Base-by-base conservation (phyloP, 2,329 filamentous ascomycete genomes). In the Botrytis fragariae region DNA sequence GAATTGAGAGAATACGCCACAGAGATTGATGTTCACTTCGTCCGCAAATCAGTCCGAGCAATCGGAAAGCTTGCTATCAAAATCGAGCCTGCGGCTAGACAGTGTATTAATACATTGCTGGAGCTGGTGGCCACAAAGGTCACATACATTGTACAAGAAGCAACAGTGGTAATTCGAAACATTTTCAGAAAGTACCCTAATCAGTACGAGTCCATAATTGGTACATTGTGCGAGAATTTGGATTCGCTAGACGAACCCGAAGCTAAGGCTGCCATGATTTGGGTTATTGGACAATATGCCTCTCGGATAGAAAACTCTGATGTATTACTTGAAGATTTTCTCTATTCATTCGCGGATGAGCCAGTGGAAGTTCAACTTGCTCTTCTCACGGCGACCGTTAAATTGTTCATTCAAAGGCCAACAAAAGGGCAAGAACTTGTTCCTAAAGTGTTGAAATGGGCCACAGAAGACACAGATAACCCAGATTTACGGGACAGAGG, bases 141-240 rank as follows among this genome's bases (percentile, higher is more conserved):
- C 72, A 97, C 95, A 0, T 99, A 99, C 81, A 99, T 99, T 77
- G 96, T 99, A 1, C 96, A 99, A 83, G 96, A 99, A 85, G 96
- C 96, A 25, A 99, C 96, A 0, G 96, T 99, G 8, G 96, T 99
- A 39, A 99, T 99, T 81, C 92, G 94, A 77, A 99, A 99, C 82
- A 99, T 99, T 80, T 99, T 99, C 88, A 92, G 96, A 78, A 98
- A 98, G 84, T 99, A 99, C 80, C 96, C 96, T 14, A 98, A 99
- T 81, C 94, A 98, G 82, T 99, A 99, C 83, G 96, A 99, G 83
- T 95, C 93, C 75, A 98, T 99, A 82, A 99, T 99, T 80, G 92
- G 93, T 69, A 97, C 95, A 1, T 87, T 99, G 0, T 98, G 97
- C 83, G 94, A 98, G 81, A 95, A 99, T 79, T 89, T 99, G 37